A percentile compares a stretch with the other conserved stretches of the same genome.
Evolutionary conservation across 768 basidiomycete species (phyloP).

Genomic region (Naganishia friedmannii): DNA sequence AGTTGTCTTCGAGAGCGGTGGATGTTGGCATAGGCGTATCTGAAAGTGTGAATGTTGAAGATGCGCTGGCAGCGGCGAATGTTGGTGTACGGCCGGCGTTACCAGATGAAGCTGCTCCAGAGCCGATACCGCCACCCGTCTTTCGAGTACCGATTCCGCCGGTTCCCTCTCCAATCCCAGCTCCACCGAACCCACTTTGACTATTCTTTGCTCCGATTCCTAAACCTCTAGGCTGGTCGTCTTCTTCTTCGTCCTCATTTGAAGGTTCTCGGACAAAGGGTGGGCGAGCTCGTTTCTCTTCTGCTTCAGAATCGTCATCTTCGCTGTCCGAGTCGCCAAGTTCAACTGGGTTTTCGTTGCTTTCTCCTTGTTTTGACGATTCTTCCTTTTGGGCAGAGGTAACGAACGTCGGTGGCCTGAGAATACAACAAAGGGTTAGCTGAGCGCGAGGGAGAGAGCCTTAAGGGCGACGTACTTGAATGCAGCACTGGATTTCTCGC

Average conservation of each 20-base stretch:
- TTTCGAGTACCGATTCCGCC: slow-evolving; percentile 18
- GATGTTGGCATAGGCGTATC: slow-evolving; percentile 13
- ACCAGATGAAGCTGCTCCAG: slow-evolving; percentile 1
- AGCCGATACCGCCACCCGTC: slow-evolving; percentile 7
- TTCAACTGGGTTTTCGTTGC: slow-evolving; percentile 30
- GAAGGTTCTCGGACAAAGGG: slow-evolving; percentile 4
- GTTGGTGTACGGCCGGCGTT: neutral
- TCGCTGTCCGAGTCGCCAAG: slow-evolving; percentile 34
- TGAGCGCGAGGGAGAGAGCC: neutral
- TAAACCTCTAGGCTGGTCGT: neutral
- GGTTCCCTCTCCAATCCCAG: slow-evolving; percentile 13
- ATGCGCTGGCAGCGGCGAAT: slow-evolving; percentile 5
- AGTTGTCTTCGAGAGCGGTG: neutral
- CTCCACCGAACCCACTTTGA: slow-evolving; percentile 19
- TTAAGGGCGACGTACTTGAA: slow-evolving; percentile 22
- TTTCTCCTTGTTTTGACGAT: slow-evolving; percentile 10
- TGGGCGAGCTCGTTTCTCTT: neutral
- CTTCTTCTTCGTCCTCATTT: neutral
- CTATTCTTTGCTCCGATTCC: neutral
- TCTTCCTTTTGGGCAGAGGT: slow-evolving; percentile 20
- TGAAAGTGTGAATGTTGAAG: slow-evolving; percentile 11
- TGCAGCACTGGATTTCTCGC: slow-evolving; percentile 33
- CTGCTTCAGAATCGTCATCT: slow-evolving; percentile 5
- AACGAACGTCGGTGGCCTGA: slow-evolving; percentile 48
- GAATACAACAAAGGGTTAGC: neutral